A percentile compares a stretch with the other conserved stretches of the same genome.
Conservation (phyloP, 192 early-diverging fungal genomes). For the Coemansia sp. region DNA sequence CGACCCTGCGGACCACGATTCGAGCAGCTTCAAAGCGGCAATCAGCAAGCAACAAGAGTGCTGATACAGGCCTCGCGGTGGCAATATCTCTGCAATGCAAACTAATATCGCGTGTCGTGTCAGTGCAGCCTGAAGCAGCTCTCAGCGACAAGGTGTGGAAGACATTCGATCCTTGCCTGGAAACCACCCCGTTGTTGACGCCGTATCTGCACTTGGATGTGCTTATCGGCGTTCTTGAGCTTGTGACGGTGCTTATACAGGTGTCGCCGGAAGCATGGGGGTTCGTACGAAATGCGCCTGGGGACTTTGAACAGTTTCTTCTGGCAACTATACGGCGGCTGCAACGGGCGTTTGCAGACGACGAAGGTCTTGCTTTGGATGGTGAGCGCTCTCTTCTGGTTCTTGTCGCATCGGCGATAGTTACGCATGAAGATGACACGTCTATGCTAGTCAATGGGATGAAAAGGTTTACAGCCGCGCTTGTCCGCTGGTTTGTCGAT, state of each 20-base stretch:
- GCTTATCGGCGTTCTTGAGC: constrained; percentile 27
- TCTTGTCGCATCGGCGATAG: constrained; percentile 36
- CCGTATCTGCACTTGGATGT: constrained; percentile 20
- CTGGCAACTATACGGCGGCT: constrained; percentile 22
- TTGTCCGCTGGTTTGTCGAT: constrained; percentile 46
- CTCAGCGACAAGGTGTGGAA: constrained; percentile 22
- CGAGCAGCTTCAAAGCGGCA: constrained; percentile 7
- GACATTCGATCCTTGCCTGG: constrained; percentile 16
- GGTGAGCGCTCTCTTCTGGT: constrained; percentile 35
- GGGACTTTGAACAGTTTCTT: constrained; percentile 27
- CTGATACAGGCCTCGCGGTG: constrained; percentile 6
- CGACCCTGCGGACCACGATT: constrained; percentile 12
- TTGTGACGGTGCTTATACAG: constrained; percentile 30
- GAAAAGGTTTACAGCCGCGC: constrained; percentile 19
- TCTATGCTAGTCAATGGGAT: constrained; percentile 26
- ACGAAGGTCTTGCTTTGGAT: constrained; percentile 30
- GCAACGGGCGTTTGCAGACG: constrained; percentile 20
- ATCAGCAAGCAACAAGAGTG: not conserved
- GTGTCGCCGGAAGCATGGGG: constrained; percentile 25
- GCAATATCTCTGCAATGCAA: constrained; percentile 24
- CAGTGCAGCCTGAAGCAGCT: constrained; percentile 16
- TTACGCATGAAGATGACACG: constrained; percentile 36
- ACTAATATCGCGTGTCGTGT: constrained; percentile 25
- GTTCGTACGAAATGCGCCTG: constrained; percentile 11
- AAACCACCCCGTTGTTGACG: constrained; percentile 11